Evolutionary conservation across 805 yeast species (phyloP), one percentile per base, ranked within the genome.

Genomic region (Schwanniomyces polymorphus): DNA sequence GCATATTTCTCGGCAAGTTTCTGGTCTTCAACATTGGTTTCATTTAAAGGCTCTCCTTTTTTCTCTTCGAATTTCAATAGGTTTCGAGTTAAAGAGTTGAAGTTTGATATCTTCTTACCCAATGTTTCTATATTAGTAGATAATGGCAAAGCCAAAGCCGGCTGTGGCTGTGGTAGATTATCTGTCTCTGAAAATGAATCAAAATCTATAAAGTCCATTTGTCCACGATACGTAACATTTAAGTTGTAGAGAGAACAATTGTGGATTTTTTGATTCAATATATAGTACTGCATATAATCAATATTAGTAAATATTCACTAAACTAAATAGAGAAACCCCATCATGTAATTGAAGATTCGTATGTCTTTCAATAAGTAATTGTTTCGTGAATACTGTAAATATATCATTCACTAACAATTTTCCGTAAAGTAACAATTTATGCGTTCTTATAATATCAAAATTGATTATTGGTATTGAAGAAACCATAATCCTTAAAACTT

Each of bases 1-100:
- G 85, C 86, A 53, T 81, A 81, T 47, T 73, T 74, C 43, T 72
- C 73, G 1, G 84, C 80, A 26, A 61, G 37, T 14, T 49, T 46
- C 29, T 44, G 34, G 14, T 35, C 48, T 7, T 37, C 52, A n/a
- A 33, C 14, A 33, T 17, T 17, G 16, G 41, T 40, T 12, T 43
- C 48, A 25, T 44, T 51, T 10, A 23, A 23, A 16, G 31, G 44
- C 23, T 50, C 48, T 21, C 27, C 45, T 5, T 44, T 29, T 35
- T 43, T 38, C 14, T 49, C 55, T 9, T 60, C 66, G 6, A 54
- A 57, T 27, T 59, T 62, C 44, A 68, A 57, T 17, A 72, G 51
- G 45, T 56, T 67, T 34, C 63, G 59, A 2, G 67, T 58, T 31
- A 72, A 49, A 31, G 58, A 63, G 54, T 65, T 64, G 46, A 73